Evolutionary conservation across 2,329 filamentous ascomycete species (phyloP).

Genomic region (Penicillium thymicola): DNA sequence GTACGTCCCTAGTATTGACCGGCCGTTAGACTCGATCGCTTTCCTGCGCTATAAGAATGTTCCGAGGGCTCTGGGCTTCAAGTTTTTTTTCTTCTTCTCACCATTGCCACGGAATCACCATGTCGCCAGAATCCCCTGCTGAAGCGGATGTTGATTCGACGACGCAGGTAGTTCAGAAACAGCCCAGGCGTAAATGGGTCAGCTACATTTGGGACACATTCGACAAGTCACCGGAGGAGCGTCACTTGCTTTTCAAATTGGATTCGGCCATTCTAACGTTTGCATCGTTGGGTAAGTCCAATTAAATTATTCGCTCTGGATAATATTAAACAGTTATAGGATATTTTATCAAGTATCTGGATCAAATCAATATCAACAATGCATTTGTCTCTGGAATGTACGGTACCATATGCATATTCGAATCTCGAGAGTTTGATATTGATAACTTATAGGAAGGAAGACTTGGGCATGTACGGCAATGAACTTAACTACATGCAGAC

Average conservation of each 20-base stretch:
- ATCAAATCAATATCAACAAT: constrained; percentile 47
- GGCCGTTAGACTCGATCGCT: not conserved
- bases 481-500: constrained; percentile 56
- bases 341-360: constrained; percentile 52
- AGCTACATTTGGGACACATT: constrained; percentile 54
- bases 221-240: constrained; percentile 51
- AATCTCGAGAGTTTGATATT: not conserved
- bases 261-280: constrained; percentile 50
- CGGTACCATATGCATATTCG: not conserved
- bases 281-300: constrained; percentile 39
- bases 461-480: constrained; percentile 52
- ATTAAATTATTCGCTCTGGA: not conserved
- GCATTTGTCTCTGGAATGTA: constrained; percentile 49
- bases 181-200: constrained; percentile 43
- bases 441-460: constrained; percentile 47
- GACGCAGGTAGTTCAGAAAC: constrained; percentile 19
- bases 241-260: constrained; percentile 49
- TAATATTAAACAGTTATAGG: constrained; percentile 27
- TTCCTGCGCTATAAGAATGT: constrained; percentile 1
- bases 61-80: not conserved
- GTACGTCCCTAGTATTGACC: not conserved
- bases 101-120: constrained; percentile 2
- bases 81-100: not conserved
- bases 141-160: constrained; percentile 13
- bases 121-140: constrained; percentile 16